Percentiles rank a stretch among this genome's conserved stretches.
phyloP scores from a whole-genome alignment of 805 yeast genomes.

The Teunomyces gatunensis region DNA sequence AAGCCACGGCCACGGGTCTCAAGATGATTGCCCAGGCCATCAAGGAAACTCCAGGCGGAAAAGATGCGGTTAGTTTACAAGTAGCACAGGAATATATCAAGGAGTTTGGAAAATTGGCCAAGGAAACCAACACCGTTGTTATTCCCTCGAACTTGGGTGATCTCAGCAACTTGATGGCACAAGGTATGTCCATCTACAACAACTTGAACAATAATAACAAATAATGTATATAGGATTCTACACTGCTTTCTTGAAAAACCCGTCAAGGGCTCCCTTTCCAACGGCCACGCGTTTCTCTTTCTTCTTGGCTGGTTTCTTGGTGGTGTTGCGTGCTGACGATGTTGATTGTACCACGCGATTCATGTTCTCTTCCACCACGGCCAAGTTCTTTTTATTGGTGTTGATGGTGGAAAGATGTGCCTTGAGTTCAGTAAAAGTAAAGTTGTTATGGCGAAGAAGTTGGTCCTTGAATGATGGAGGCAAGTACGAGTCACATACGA shows the following conservation, averaged over 20 bases:
- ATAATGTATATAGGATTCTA: background rate
- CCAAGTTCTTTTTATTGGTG: slow-evolving; percentile 19
- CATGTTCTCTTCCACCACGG: slow-evolving; percentile 26
- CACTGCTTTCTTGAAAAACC: slow-evolving; percentile 52
- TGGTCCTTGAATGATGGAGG: slow-evolving; percentile 23
- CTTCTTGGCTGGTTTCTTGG: slow-evolving; percentile 15
- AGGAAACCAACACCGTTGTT: slow-evolving; percentile 74
- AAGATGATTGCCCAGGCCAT: slow-evolving; percentile 65
- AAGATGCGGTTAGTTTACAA: slow-evolving; percentile 72
- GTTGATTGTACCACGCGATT: slow-evolving; percentile 16
- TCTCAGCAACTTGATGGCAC: slow-evolving; percentile 68
- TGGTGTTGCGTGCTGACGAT: slow-evolving; percentile 22
- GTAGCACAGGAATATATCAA: slow-evolving; percentile 82
- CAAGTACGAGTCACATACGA: slow-evolving; percentile 46
- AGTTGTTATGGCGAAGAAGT: slow-evolving; percentile 13
- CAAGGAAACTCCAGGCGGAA: slow-evolving; percentile 63
- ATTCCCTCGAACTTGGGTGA: slow-evolving; percentile 77
- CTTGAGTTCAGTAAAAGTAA: slow-evolving; percentile 22
- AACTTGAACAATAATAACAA: slow-evolving; percentile 33
- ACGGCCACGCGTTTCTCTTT: slow-evolving; percentile 46
- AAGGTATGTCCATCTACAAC: slow-evolving; percentile 72
- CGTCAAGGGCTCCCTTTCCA: slow-evolving; percentile 69
- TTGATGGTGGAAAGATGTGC: slow-evolving; percentile 15
- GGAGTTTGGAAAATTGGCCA: slow-evolving; percentile 78
- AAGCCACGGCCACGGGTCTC: slow-evolving; percentile 74